phyloP scores from a whole-genome alignment of 2,329 filamentous ascomycete species.

The Pochonia chlamydosporia region DNA sequence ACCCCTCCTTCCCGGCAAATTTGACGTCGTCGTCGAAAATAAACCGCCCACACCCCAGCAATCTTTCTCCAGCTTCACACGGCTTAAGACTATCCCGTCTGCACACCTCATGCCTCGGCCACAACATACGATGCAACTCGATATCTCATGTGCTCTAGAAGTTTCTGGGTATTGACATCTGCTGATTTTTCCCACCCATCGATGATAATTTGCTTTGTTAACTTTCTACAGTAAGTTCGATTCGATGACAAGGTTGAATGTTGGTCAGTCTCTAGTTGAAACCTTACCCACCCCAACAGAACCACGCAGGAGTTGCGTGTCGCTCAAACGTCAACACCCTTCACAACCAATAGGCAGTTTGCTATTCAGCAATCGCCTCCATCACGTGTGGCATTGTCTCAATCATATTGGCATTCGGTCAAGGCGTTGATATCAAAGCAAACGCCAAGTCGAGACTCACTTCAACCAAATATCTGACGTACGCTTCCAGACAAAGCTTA shows the following conservation, averaged over 20 bases:
- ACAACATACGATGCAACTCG: slow-evolving; percentile 11
- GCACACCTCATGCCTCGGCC: slow-evolving; percentile 13
- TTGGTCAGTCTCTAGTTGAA: too few relatives aligned
- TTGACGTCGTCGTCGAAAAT: neutral
- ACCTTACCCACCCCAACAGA: too few relatives aligned
- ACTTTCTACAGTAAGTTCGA: too few relatives aligned
- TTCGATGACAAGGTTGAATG: too few relatives aligned
- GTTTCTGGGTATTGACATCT: too few relatives aligned
- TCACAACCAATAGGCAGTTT: too few relatives aligned
- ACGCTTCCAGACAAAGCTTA: too few relatives aligned
- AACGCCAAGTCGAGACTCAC: neutral
- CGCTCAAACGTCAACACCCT: too few relatives aligned
- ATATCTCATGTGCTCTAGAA: neutral
- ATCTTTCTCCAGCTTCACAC: neutral
- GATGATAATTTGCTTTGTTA: too few relatives aligned
- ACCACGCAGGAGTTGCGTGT: too few relatives aligned
- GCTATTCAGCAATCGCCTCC: too few relatives aligned
- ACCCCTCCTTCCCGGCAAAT: neutral
- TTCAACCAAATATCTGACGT: neutral
- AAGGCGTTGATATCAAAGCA: neutral
- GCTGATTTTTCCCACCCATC: too few relatives aligned
- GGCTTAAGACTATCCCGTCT: slow-evolving; percentile 8
- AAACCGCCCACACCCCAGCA: neutral
- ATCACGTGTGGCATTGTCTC: neutral
- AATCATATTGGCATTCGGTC: neutral